Conservation (phyloP, 345 rosid genomes). For the Ailanthus altissimus region DNA sequence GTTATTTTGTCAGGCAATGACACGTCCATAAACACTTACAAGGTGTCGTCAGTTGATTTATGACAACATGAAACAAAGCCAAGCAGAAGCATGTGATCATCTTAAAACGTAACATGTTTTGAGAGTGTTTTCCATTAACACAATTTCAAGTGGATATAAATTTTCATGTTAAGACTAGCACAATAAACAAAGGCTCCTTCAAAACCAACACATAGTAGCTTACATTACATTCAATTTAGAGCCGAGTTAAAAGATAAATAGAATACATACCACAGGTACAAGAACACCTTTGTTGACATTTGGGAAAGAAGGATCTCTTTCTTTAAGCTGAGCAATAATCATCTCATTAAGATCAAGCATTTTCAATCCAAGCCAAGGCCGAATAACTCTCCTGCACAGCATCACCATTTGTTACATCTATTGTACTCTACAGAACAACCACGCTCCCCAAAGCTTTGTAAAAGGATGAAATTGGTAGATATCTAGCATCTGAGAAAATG, state of each 20-base stretch:
- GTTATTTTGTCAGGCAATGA: neutral
- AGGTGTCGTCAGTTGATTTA: too few relatives aligned
- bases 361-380: constrained; percentile 95
- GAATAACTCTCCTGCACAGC: constrained; percentile 76
- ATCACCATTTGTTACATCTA: neutral
- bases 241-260: neutral
- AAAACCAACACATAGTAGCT: too few relatives aligned
- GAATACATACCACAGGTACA: constrained; percentile 61
- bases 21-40: too few relatives aligned
- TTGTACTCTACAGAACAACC: neutral
- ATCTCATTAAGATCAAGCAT: constrained; percentile 87
- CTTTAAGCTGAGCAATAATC: constrained; percentile 81
- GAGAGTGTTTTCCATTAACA: neutral
- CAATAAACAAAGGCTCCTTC: too few relatives aligned
- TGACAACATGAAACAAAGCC: too few relatives aligned
- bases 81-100: too few relatives aligned
- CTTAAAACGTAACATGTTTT: neutral
- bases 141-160: neutral
- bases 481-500: too few relatives aligned
- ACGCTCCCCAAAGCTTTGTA: neutral
- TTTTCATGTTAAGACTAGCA: too few relatives aligned
- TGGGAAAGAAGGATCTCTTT: constrained; percentile 72
- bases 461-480: too few relatives aligned
- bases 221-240: neutral
- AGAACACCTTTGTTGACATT: constrained; percentile 68